Evolutionary conservation across 257 asterid species (phyloP).

Genomic region (Scutellaria baicalensis): DNA sequence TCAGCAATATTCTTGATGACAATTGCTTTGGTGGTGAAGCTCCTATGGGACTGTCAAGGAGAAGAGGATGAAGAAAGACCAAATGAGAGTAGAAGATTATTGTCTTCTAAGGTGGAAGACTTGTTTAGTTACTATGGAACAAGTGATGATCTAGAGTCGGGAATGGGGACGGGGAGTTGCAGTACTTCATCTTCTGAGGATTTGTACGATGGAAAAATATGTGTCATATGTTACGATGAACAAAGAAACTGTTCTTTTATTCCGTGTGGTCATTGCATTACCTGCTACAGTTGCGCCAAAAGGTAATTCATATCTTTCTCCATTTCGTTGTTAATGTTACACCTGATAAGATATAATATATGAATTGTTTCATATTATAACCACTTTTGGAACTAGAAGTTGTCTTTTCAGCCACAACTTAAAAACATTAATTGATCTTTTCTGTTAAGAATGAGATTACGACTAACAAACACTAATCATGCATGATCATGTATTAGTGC

Average conservation of each 20-base stretch:
- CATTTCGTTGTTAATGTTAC: background rate
- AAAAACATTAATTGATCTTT: no score
- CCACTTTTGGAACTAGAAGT: no score
- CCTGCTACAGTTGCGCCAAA: constrained; percentile 53
- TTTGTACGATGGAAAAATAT: constrained; percentile 56
- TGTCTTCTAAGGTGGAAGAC: constrained; percentile 26
- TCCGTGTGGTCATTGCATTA: constrained; percentile 68
- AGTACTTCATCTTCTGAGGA: constrained; percentile 30
- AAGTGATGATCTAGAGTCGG: background rate
- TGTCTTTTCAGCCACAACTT: background rate
- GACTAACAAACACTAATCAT: no score
- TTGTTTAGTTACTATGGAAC: constrained; percentile 33
- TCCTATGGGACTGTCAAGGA: constrained; percentile 7
- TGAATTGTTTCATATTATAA: no score
- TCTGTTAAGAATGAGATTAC: no score
- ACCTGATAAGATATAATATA: background rate
- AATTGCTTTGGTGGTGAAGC: constrained; percentile 34
- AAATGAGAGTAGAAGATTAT: constrained; percentile 26
- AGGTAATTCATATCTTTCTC: constrained; percentile 22
- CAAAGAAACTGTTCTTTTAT: constrained; percentile 48
- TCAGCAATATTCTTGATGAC: constrained; percentile 38
- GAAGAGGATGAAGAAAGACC: background rate
- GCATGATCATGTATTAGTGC: no score
- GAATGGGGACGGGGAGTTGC: constrained; percentile 2
- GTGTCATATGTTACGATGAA: constrained; percentile 64